These are phyloP conservation scores for Monosporozyma unispora DNA, from an alignment of 805 yeast species.

Conservation along the genomic window DNA sequence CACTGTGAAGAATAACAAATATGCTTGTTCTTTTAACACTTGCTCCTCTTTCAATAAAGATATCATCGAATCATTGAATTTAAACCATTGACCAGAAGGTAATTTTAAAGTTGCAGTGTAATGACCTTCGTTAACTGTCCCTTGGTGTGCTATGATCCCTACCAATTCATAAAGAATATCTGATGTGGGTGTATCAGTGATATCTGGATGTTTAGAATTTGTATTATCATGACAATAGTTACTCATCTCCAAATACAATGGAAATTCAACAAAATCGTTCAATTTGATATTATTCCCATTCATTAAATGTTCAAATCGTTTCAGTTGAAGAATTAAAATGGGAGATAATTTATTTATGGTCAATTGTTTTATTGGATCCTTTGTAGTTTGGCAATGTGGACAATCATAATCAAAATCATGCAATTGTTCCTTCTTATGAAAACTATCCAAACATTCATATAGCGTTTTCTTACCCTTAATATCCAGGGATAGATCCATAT, in stretches of 20 bases:
- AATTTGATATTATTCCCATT: conserved; percentile 51
- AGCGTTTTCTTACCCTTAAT: conserved; percentile 41
- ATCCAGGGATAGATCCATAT: conserved; percentile 81
- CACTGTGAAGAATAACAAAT: conserved; percentile 61
- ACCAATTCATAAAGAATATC: conserved; percentile 66
- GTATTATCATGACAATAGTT: conserved; percentile 36
- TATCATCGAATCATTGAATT: conserved; percentile 83
- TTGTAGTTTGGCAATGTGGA: conserved; percentile 48
- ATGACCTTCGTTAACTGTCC: conserved; percentile 94
- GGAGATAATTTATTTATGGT: conserved; percentile 63
- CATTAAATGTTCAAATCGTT: conserved; percentile 43
- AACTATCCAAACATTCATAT: conserved; percentile 61
- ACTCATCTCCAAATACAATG: conserved; percentile 62
- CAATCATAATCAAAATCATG: conserved; percentile 65
- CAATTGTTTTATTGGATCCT: conserved; percentile 66
- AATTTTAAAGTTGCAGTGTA: conserved; percentile 73
- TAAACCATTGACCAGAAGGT: conserved; percentile 74
- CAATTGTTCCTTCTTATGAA: conserved; percentile 67
- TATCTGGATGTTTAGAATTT: conserved; percentile 1
- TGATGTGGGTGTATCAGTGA: conserved; percentile 16
- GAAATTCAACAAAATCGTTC: conserved; percentile 65
- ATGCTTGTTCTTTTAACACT: conserved; percentile 67
- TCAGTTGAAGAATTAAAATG: conserved; percentile 75
- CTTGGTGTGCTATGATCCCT: conserved; percentile 82
- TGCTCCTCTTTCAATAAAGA: conserved; percentile 54